Evolutionary conservation across 306 rosid species (phyloP), one percentile per base, ranked within the genome.

Genomic region (Elaeagnus macrophylla): DNA sequence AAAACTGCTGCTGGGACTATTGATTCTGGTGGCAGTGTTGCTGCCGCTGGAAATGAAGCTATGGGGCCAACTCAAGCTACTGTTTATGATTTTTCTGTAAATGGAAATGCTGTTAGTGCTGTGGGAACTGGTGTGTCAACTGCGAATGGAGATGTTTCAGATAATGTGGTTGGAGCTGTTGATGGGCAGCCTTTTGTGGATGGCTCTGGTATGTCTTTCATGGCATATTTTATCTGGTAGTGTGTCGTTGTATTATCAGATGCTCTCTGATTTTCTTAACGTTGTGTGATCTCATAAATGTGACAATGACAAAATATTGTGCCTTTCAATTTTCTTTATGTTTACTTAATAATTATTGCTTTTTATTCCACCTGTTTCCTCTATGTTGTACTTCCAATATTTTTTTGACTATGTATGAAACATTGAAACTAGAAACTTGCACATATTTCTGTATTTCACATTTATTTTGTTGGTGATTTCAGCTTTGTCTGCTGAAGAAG

Each of bases 401-500:
- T 36, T 45, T 25, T 25, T 25, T 43, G 37, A 14, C 39, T 8
- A 45, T 11, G 8, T 54, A 12, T 18, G 17, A 45, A n/a, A n/a
- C n/a, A n/a, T n/a, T n/a, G n/a, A n/a, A 15, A 41, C 8, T 8
- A 8, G 13, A 1, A 35, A 38, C 17, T 41, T 48, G 32, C 9
- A 8, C 15, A 37, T 42, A 40, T 43, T 46, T 65, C 37, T 58
- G 53, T 39, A 44, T 43, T 53, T 40, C 49, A 19, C 60, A 56
- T 54, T 6, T 59, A 40, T 42, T 5, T 37, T 48, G 54, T 70
- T 36, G 32, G 51, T 40, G 39, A 61, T 68, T 63, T 78, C 76
- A 72, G 81, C 82, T 16, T 48, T 84, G 77, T 84, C 96, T 70
- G 85, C 85, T 2, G 99, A 93, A 74, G 96, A 87, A 81, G 99